Evolutionary conservation across 2,329 filamentous ascomycete species (phyloP).

Genomic region (Trichoderma atrobrunneum): DNA sequence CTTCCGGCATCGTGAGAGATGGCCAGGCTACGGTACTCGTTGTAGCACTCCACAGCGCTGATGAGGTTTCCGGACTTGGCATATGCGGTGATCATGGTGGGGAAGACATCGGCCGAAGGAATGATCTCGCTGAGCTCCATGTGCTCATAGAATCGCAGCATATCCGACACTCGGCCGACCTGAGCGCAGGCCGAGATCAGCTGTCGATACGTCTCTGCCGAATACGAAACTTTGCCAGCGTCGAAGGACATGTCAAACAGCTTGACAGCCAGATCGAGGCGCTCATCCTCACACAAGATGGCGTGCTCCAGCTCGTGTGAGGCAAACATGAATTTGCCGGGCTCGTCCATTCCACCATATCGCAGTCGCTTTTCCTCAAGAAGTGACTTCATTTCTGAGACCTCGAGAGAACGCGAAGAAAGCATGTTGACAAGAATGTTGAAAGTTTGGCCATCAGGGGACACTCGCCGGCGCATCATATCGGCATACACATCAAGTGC

Average conservation of each 20-base stretch:
- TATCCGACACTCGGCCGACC: conserved; percentile 76
- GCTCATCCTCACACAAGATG: conserved; percentile 83
- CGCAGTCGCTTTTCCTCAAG: conserved; percentile 80
- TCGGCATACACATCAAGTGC: conserved; percentile 93
- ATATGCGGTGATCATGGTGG: conserved; percentile 93
- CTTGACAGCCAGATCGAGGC: conserved; percentile 78
- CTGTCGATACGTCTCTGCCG: conserved; percentile 78
- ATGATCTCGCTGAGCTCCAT: conserved; percentile 77
- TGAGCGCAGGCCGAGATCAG: conserved; percentile 86
- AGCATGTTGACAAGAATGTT: conserved; percentile 81
- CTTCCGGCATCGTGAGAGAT: conserved; percentile 76
- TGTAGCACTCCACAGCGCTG: conserved; percentile 91
- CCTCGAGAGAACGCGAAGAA: conserved; percentile 75
- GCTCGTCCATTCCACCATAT: conserved; percentile 80
- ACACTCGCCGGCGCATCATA: conserved; percentile 83
- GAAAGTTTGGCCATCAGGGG: conserved; percentile 82
- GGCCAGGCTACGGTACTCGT: conserved; percentile 88
- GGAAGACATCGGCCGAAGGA: conserved; percentile 79
- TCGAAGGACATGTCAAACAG: conserved; percentile 76
- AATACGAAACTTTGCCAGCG: conserved; percentile 63
- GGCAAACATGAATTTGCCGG: conserved; percentile 81
- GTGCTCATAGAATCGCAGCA: conserved; percentile 87
- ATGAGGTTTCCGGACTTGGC: conserved; percentile 75
- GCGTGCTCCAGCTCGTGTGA: conserved; percentile 85
- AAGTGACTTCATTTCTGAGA: conserved; percentile 66